Evolutionary conservation across 345 rosid genomes (phyloP), one percentile per base, ranked within the genome.

Genomic region (Atalantia buxifolia): DNA sequence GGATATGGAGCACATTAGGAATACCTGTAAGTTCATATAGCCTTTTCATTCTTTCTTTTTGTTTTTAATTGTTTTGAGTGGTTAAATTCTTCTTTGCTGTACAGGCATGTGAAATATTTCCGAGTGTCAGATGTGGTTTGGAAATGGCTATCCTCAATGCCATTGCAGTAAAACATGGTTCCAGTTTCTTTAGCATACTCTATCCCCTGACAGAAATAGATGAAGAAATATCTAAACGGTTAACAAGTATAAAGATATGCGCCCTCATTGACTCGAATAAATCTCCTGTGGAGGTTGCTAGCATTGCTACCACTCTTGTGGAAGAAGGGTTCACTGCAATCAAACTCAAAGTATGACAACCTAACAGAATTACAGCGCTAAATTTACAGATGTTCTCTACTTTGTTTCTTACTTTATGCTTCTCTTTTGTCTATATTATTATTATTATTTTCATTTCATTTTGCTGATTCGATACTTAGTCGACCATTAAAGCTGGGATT

Each of bases 61-160:
- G 1, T 25, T 36, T 25, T 72, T 12, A 73, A 31, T 55, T 65
- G 12, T 65, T 48, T 50, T 53, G 65, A 24, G 64, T 76, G 71
- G 50, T 28, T 3, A 65, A 62, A 6, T 77, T 66, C 35, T 40
- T 68, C 19, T 50, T 50, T 77, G 50, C 82, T 7, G n/a, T 79
- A 71, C 86, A 95, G 98, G 94, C 86, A 82, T 78, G 80, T 84
- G 88, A 96, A 36, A 83, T 95, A 84, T 91, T 90, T 79, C 94
- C 97, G 9, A 95, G 97, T 88, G 97, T 95, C 76, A 85, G 94
- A 86, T 95, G 95, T 81, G 99, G 99, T 83, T 76, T 95, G 77
- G 99, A 95, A 89, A 92, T 93, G 99, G 98, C 98, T 75, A 84
- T 95, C 63, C 89, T 95, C 71, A 90, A 82, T 82, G 98, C 92